Evolutionary conservation across 2,329 filamentous ascomycete species (phyloP), one percentile per base, ranked within the genome.

Genomic region (Fusarium vanettenii): DNA sequence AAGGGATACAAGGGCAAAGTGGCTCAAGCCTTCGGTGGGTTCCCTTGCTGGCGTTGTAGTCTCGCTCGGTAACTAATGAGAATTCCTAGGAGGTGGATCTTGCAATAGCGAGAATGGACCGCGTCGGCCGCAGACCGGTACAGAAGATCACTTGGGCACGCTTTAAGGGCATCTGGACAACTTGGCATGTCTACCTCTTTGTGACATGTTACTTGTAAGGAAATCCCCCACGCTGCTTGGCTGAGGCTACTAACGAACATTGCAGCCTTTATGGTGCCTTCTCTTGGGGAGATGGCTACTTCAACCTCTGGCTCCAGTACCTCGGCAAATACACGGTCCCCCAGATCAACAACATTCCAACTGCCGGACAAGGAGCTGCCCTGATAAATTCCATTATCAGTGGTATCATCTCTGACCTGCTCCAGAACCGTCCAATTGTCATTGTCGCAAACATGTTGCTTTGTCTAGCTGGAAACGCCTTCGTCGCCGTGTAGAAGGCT

Each of bases 281-380:
- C 29, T 66, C 68, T 7, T 66, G 64, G 68, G 70, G 68, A 43
- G 59, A 69, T 25, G 57, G 70, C 39, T 84, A 80, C 71, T 85
- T 84, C 66, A 77, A 80, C 7, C 76, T 85, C 0, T 85, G 84
- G 79, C 80, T 85, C 22, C 82, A 82, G 48, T 74, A 80, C 4
- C 81, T 80, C 4, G 67, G 69, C 37, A 25, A 68, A 13, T 84
- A 83, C 76, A 78, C 79, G 0, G 77, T 84, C 1, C 80, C 81
- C 5, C 70, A 85, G 68, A 81, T 85, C 75, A 86, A 86, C 78
- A 85, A 84, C 69, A 85, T 85, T 31, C 83, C 85, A 2, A 86
- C 85, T 0, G 78, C 81, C 5, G 70, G 70, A 6, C 69, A 73
- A 13, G 70, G 68, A 18, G 70, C 68, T 11, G 70, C 64, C 11